A percentile compares a stretch with the other conserved stretches of the same genome.
Evolutionary conservation across 306 rosid species (phyloP).

Genomic region (Glycine soja): DNA sequence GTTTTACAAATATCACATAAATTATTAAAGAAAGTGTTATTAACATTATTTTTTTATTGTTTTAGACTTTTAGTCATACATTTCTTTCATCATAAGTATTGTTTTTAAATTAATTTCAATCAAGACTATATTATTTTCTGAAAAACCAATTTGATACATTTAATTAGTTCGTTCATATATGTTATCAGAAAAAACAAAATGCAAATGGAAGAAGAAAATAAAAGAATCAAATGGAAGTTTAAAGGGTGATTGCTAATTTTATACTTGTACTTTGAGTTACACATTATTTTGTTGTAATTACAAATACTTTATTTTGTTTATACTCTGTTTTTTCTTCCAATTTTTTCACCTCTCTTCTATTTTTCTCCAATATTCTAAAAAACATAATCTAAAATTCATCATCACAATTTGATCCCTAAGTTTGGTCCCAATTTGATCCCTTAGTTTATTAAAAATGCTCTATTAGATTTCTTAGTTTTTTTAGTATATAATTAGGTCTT

Average conservation of each 20-base stretch:
- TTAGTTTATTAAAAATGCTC: not conserved
- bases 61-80: too few relatives aligned
- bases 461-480: not conserved
- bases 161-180: not conserved
- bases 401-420: too few relatives aligned
- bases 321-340: not conserved
- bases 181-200: not conserved
- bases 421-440: too few relatives aligned
- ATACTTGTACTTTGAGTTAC: not conserved
- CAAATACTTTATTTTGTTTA: not conserved
- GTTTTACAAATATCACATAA: not conserved
- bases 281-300: not conserved
- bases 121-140: too few relatives aligned
- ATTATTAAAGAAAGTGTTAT: not conserved
- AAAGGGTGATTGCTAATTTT: not conserved
- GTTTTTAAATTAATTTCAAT: too few relatives aligned
- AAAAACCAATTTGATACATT: too few relatives aligned
- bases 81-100: too few relatives aligned
- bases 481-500: too few relatives aligned
- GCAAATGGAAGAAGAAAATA: not conserved
- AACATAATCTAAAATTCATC: too few relatives aligned
- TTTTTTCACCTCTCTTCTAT: not conserved
- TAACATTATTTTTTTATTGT: too few relatives aligned
- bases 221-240: not conserved
- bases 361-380: not conserved